A percentile compares a stretch with the other conserved stretches of the same genome.
phyloP scores from a whole-genome alignment of 768 basidiomycete species.

The Termitomyces sp. region DNA sequence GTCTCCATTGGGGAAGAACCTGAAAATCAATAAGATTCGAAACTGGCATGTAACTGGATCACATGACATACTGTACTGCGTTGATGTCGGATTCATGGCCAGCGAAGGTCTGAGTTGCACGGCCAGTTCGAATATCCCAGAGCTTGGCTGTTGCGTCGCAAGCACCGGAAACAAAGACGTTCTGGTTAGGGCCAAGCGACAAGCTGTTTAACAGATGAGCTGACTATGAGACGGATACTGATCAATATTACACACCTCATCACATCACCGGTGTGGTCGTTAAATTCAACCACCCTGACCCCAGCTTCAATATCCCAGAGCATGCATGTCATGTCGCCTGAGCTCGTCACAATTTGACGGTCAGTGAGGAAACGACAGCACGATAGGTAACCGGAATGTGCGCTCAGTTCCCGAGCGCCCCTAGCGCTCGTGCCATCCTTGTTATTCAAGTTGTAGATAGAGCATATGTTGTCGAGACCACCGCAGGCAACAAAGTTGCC shows the following conservation, averaged over 20 bases:
- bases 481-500: slow-evolving; percentile 98
- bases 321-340: slow-evolving; percentile 99
- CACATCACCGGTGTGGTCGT: slow-evolving; percentile 98
- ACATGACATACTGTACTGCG: slow-evolving; percentile 82
- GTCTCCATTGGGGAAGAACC: slow-evolving; percentile 99
- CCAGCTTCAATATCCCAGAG: slow-evolving; percentile 99
- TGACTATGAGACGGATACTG: slow-evolving; percentile 8
- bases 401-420: slow-evolving; percentile 92
- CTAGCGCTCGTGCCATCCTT: slow-evolving; percentile 76
- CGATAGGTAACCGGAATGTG: slow-evolving; percentile 95
- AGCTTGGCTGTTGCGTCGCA: slow-evolving; percentile 98
- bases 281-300: slow-evolving; percentile 96
- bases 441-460: slow-evolving; percentile 92
- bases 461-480: slow-evolving; percentile 98
- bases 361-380: slow-evolving; percentile 99
- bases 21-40: slow-evolving; percentile 31
- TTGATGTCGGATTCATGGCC: slow-evolving; percentile 99
- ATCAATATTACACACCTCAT: slow-evolving; percentile 74
- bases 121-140: slow-evolving; percentile 98
- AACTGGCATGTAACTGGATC: slow-evolving; percentile 5
- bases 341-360: slow-evolving; percentile 95
- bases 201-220: slow-evolving; percentile 47
- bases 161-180: slow-evolving; percentile 96
- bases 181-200: slow-evolving; percentile 92
- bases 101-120: slow-evolving; percentile 97